phyloP scores from a whole-genome alignment of 129 eudicot genomes.

The Heracleum sosnowskyi region DNA sequence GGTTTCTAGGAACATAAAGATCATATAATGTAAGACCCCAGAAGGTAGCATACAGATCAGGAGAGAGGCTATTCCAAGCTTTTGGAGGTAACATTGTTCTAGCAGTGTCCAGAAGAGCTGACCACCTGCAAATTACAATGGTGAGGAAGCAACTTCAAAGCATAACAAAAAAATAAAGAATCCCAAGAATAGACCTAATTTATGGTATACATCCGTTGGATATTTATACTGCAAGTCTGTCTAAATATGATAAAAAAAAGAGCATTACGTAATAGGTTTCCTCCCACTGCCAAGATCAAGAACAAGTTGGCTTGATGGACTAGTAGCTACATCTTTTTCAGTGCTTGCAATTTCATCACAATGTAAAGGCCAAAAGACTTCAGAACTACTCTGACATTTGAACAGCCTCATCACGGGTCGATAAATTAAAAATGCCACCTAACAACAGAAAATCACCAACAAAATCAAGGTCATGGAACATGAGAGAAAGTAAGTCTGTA shows the following conservation, averaged over 20 bases:
- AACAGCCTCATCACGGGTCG: conserved; percentile 99
- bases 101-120: conserved; percentile 75
- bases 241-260: not conserved
- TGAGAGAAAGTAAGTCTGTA: not conserved
- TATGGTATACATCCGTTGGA: not conserved
- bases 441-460: not conserved
- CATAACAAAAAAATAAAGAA: not conserved
- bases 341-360: conserved; percentile 31
- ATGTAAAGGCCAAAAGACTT: conserved; percentile 76
- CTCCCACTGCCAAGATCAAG: conserved; percentile 73
- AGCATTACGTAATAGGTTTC: conserved; percentile 54
- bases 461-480: not conserved
- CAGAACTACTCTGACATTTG: conserved; percentile 47
- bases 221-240: not conserved
- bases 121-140: conserved; percentile 60
- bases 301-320: conserved; percentile 31
- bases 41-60: conserved; percentile 92
- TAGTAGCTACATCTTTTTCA: conserved; percentile 37
- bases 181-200: not conserved
- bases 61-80: conserved; percentile 99
- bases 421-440: conserved; percentile 93
- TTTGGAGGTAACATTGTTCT: conserved; percentile 85
- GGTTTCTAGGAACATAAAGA: conserved; percentile 87
- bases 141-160: not conserved
- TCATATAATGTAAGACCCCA: conserved; percentile 99